Percentiles rank a stretch among this genome's conserved stretches.
Conservation (phyloP, 768 basidiomycete genomes). For the Russula vinacea region DNA sequence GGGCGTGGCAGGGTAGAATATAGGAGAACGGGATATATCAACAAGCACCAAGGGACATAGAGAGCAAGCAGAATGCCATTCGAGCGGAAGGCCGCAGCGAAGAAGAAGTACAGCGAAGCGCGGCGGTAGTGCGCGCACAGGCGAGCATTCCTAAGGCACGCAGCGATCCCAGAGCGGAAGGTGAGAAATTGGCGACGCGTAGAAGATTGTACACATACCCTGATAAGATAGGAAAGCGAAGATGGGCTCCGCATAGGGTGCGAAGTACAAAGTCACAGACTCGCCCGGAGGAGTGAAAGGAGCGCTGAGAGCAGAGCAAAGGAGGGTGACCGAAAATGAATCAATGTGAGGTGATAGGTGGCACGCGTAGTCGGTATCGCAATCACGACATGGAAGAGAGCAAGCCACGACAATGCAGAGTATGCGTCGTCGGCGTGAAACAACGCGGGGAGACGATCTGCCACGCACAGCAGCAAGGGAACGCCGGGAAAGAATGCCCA, state of each 20-base stretch:
- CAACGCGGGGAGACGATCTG: slow-evolving; percentile 2
- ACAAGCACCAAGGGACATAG: slow-evolving; percentile 71
- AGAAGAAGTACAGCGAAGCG: slow-evolving; percentile 59
- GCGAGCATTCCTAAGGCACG: slow-evolving; percentile 53
- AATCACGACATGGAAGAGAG: slow-evolving; percentile 41
- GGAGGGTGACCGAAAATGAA: slow-evolving; percentile 51
- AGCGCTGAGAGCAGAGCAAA: slow-evolving; percentile 60
- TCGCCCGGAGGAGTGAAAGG: slow-evolving; percentile 76
- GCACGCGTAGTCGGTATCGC: slow-evolving; percentile 44
- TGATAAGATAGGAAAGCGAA: slow-evolving; percentile 78
- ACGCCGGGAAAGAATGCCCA: slow-evolving; percentile 85
- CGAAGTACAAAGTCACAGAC: slow-evolving; percentile 66
- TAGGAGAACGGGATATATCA: slow-evolving; percentile 52
- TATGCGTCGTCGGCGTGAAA: not conserved
- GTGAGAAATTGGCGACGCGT: not conserved
- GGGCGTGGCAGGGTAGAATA: slow-evolving; percentile 38
- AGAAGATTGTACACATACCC: slow-evolving; percentile 43
- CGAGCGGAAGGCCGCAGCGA: slow-evolving; percentile 67
- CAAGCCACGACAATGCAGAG: slow-evolving; percentile 21
- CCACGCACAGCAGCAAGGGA: slow-evolving; percentile 49
- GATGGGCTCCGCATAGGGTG: slow-evolving; percentile 81
- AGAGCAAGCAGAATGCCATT: slow-evolving; percentile 76
- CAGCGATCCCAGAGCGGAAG: not conserved
- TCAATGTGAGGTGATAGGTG: slow-evolving; percentile 57
- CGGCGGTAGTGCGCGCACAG: slow-evolving; percentile 51